Conservation (phyloP, 352 stramenopile species). For the Phytophthora hybrid region DNA sequence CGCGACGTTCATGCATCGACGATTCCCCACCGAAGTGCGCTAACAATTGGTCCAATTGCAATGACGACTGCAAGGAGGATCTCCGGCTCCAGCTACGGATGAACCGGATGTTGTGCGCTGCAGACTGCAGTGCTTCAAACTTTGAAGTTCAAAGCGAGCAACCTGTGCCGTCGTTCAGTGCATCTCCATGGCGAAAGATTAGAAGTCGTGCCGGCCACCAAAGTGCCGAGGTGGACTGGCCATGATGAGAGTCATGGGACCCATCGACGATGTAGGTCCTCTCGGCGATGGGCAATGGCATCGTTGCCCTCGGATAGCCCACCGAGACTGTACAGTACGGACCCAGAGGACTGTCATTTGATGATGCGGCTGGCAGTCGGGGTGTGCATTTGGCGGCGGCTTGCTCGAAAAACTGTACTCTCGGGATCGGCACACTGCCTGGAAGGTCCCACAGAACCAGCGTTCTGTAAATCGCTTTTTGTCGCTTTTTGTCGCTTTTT, state of each 20-base stretch:
- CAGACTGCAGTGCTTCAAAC: not conserved
- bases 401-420: slow-evolving; percentile 19
- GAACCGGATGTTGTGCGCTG: slow-evolving; percentile 31
- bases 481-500: slow-evolving; percentile 6
- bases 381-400: slow-evolving; percentile 19
- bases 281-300: not conserved
- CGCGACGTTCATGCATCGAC: not conserved
- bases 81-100: slow-evolving; percentile 30
- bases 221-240: not conserved
- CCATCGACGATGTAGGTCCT: no score
- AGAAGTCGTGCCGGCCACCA: not conserved
- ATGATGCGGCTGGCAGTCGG: not conserved
- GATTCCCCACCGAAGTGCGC: not conserved
- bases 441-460: not conserved
- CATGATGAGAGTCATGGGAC: no score
- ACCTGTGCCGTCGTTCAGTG: not conserved
- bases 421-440: slow-evolving; percentile 23
- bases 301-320: not conserved
- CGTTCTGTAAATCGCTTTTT: not conserved
- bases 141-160: not conserved
- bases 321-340: slow-evolving; percentile 1
- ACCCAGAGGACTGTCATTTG: slow-evolving; percentile 5
- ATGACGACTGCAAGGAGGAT: slow-evolving; percentile 28
- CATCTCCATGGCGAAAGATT: not conserved
- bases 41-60: not conserved